phyloP scores from a whole-genome alignment of 257 asterid species.

The Ophiorrhiza pumila region DNA sequence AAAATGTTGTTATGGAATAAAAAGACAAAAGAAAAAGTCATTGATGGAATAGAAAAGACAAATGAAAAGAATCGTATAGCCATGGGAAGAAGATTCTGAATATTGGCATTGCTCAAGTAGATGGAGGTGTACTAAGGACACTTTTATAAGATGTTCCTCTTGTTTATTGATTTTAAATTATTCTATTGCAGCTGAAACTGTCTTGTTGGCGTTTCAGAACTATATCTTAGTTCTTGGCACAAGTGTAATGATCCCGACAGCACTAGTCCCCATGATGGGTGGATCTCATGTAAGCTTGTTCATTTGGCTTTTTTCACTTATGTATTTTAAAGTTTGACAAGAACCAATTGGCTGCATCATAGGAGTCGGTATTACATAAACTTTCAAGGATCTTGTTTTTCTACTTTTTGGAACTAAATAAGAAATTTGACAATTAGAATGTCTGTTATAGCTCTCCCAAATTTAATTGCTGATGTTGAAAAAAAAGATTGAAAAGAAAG shows the following conservation, averaged over 20 bases:
- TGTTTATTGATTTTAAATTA: conserved; percentile 23
- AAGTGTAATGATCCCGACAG: conserved; percentile 94
- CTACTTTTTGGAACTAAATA: background rate
- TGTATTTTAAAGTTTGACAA: background rate
- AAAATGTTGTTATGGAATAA: too few species aligned
- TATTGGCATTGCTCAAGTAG: background rate
- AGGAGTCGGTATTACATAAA: background rate
- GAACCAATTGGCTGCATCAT: background rate
- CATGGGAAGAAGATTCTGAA: background rate
- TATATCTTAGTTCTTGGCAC: conserved; percentile 88
- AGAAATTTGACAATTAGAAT: background rate
- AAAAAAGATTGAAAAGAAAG: background rate
- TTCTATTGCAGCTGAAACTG: conserved; percentile 84
- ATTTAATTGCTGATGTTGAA: background rate
- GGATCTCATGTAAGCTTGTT: conserved; percentile 74
- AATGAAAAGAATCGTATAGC: background rate
- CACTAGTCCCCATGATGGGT: conserved; percentile 88
- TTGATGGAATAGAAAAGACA: background rate
- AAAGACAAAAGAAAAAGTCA: background rate
- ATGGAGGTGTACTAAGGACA: background rate
- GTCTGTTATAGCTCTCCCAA: background rate
- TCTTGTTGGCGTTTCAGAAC: conserved; percentile 94
- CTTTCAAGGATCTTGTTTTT: background rate
- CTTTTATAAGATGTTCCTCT: conserved; percentile 5
- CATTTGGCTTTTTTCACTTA: background rate